phyloP scores from a whole-genome alignment of 148 eudicot genomes.

The Chenopodium formosanum region DNA sequence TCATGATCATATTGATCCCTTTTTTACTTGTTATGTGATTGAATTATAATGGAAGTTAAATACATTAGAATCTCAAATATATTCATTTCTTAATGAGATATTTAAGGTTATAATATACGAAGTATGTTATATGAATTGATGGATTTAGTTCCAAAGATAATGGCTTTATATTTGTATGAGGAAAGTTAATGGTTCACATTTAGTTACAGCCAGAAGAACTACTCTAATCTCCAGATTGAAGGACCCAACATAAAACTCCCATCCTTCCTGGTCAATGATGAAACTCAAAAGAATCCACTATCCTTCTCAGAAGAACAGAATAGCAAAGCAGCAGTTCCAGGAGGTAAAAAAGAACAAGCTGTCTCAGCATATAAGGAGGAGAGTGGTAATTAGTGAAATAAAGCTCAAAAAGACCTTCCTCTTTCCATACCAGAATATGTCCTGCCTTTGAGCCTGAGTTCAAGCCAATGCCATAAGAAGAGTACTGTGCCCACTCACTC shows the following conservation, averaged over 20 bases:
- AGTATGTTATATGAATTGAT: no score
- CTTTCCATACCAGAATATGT: slow-evolving; percentile 64
- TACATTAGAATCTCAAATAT: no score
- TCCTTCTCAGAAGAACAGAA: background rate
- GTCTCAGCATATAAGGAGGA: background rate
- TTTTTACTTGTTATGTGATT: no score
- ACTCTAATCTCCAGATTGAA: background rate
- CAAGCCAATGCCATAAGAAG: slow-evolving; percentile 77
- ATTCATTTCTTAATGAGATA: no score
- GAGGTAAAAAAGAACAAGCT: slow-evolving; percentile 6
- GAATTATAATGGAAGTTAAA: no score
- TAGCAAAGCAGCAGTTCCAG: background rate
- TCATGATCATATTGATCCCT: no score
- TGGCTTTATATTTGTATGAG: no score
- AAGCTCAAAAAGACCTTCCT: background rate
- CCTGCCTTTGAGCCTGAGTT: slow-evolving; percentile 80
- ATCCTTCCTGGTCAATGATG: background rate
- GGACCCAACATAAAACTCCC: background rate
- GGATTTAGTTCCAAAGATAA: no score
- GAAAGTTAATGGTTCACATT: no score
- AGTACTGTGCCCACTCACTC: slow-evolving; percentile 90
- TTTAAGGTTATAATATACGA: no score
- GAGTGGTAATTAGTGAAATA: background rate
- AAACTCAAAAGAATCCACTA: background rate
- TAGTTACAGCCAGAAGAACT: background rate